These are phyloP conservation scores for Pseudogymnoascus sp. DNA, from an alignment of 2,329 filamentous ascomycete species.

Conservation along the genomic window DNA sequence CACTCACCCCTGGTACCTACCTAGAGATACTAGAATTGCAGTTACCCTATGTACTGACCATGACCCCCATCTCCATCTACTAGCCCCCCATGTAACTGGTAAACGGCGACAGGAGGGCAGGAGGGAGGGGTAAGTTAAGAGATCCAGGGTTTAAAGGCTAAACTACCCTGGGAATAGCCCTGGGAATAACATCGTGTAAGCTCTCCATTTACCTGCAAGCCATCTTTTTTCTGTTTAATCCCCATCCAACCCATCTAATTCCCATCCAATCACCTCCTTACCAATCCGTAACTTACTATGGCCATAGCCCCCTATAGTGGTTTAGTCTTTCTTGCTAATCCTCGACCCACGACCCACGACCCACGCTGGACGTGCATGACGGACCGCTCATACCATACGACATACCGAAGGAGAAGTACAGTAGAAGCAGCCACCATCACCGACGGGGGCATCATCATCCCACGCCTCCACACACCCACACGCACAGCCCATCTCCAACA, in stretches of 20 bases:
- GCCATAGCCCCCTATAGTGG: background rate
- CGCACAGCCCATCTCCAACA: background rate
- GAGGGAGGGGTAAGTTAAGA: background rate
- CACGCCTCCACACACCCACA: background rate
- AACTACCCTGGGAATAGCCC: background rate
- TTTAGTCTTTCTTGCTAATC: no score
- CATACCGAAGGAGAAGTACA: background rate
- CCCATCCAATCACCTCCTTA: background rate
- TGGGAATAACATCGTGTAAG: background rate
- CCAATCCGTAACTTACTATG: background rate
- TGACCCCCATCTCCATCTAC: no score
- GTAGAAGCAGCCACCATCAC: background rate
- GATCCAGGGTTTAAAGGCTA: conserved; percentile 5
- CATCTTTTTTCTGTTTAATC: no score
- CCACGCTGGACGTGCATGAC: background rate
- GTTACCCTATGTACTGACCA: background rate
- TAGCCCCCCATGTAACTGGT: background rate
- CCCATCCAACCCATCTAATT: background rate
- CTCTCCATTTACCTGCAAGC: background rate
- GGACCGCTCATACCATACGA: background rate
- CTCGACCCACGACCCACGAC: no score
- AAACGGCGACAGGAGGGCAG: background rate
- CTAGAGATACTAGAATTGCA: background rate
- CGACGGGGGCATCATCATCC: background rate
- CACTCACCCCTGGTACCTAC: background rate